A percentile compares a stretch with the other conserved stretches of the same genome.
Conservation (phyloP, 805 yeast species). For the Saccharomycopsis guyanensis region DNA sequence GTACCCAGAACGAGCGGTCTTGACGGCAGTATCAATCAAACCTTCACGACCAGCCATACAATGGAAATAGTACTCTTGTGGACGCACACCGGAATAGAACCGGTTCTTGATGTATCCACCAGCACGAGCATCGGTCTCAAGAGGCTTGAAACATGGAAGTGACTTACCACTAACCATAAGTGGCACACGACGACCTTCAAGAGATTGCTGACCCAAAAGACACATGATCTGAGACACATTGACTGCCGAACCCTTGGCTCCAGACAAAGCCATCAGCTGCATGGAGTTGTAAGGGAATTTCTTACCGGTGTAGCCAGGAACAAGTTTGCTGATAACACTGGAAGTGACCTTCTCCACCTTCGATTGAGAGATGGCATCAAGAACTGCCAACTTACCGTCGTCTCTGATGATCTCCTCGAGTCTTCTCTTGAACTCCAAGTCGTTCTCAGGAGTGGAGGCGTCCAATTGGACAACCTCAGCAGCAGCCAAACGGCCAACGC, state of each 20-base stretch:
- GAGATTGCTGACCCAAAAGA: conserved; percentile 95
- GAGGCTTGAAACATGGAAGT: conserved; percentile 91
- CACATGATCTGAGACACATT: conserved; percentile 99
- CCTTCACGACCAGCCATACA: conserved; percentile 99
- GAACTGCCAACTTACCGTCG: conserved; percentile 80
- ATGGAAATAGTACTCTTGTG: conserved; percentile 99
- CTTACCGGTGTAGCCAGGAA: conserved; percentile 95
- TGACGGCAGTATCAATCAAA: conserved; percentile 97
- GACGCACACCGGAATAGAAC: conserved; percentile 94
- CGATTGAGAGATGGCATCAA: conserved; percentile 92
- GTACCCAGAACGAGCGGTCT: conserved; percentile 97
- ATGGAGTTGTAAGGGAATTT: conserved; percentile 91
- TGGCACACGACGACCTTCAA: conserved; percentile 99
- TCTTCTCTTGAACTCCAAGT: conserved; percentile 76
- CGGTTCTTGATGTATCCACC: conserved; percentile 98
- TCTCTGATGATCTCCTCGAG: conserved; percentile 93
- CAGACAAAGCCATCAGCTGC: conserved; percentile 99
- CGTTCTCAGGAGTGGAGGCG: conserved; percentile 38
- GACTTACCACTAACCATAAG: conserved; percentile 99
- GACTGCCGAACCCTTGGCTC: conserved; percentile 98
- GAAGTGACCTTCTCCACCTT: conserved; percentile 89
- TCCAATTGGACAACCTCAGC: conserved; percentile 86
- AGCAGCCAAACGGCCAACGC: conserved; percentile 87
- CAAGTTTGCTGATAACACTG: conserved; percentile 89
- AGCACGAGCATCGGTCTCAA: conserved; percentile 94